Evolutionary conservation across 495 filamentous ascomycete species (phyloP).

Genomic region (Tuber borchii): DNA sequence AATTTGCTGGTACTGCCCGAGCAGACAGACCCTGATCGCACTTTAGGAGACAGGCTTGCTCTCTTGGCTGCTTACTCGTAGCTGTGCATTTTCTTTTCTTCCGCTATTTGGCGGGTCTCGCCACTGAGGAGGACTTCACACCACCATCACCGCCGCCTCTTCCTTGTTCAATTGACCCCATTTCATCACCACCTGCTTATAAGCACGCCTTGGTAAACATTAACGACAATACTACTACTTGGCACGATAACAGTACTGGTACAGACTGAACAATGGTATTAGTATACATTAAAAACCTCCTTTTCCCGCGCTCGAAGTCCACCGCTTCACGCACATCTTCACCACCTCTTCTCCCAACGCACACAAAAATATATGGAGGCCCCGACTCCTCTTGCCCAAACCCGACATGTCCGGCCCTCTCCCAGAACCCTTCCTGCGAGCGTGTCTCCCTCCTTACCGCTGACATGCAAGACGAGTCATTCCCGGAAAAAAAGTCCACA

Average conservation of each 20-base stretch:
- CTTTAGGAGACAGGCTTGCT: neutral
- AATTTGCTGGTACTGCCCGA: neutral
- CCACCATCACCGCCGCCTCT: neutral
- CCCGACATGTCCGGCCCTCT: conserved; percentile 11
- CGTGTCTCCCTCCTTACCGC: neutral
- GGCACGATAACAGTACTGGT: neutral
- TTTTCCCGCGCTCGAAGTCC: conserved; percentile 25
- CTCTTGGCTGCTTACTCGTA: neutral
- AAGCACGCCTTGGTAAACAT: neutral
- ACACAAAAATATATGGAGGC: conserved; percentile 8
- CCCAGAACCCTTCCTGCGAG: conserved; percentile 9
- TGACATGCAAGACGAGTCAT: neutral
- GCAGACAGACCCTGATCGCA: neutral
- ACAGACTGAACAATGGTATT: conserved; percentile 32
- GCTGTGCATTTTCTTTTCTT: neutral
- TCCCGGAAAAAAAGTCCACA: neutral
- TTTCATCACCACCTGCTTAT: neutral
- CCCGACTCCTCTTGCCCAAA: conserved; percentile 14
- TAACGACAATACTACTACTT: neutral
- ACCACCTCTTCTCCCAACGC: conserved; percentile 21
- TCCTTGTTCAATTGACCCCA: neutral
- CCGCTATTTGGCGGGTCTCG: neutral
- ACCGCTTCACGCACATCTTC: conserved; percentile 3
- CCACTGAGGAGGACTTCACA: neutral
- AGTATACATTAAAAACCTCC: conserved; percentile 38